Evolutionary conservation across 768 basidiomycete species (phyloP), one percentile per base, ranked within the genome.

Genomic region (Amanita exitialis): DNA sequence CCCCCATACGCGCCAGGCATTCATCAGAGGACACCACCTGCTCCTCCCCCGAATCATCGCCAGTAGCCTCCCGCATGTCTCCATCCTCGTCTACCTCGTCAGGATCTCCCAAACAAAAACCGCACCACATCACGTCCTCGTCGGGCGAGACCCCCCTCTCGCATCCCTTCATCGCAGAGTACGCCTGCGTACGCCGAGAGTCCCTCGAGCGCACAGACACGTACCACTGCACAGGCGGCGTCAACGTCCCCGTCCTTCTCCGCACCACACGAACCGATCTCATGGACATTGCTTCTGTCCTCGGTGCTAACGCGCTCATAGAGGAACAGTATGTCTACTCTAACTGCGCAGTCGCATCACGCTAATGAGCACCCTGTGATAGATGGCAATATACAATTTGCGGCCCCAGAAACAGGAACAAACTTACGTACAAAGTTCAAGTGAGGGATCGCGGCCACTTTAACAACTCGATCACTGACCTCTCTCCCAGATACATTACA

Each of bases 361-460:
- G 21, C 35, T 34, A 21, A 18, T n/a, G 21, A 15, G 16, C 21
- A 20, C 23, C 16, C 12, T 36, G 13, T 41, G 18, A 25, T 49
- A 87, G 85, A 45, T 88, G 86, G 86, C 71, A 67, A 32, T 83
- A 78, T 61, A 76, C 68, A 3, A 80, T 87, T 46, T 73, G 68
- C 48, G 64, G 75, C 37, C 78, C 76, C 0, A 82, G 79, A 62
- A 63, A 70, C 25, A 61, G 65, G 16, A 67, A 66, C 1, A 73
- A 73, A 44, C 75, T 75, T 16, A 68, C 70, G 16, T 87, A 76
- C 69, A 78, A 73, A 62, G 80, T 86, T 18, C 67, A 77, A 54
- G 86, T 86, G 60, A 53, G 41, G n/a, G n/a, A n/a, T n/a, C n/a
- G n/a, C n/a, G n/a, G n/a, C n/a, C n/a, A n/a, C n/a, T n/a, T n/a